These are phyloP conservation scores for Xylariaceae sp. DNA, from an alignment of 2,329 filamentous ascomycete genomes.

Conservation along the genomic window DNA sequence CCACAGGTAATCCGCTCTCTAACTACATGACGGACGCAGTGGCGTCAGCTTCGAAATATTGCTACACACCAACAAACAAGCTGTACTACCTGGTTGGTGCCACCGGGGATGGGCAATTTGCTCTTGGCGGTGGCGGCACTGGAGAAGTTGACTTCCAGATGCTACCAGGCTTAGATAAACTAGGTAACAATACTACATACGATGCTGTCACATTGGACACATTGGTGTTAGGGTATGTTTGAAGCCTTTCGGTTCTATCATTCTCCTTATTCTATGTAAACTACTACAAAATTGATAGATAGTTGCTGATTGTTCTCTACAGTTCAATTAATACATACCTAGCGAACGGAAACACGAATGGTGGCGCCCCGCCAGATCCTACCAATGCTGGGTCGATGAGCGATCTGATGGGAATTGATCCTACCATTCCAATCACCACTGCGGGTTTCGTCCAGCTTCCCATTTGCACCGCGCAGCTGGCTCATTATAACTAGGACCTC, in stretches of 20 bases:
- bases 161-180: conserved; percentile 2
- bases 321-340: conserved; percentile 22
- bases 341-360: conserved; percentile 33
- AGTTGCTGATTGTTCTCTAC: no score
- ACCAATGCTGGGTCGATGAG: conserved; percentile 20
- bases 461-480: conserved; percentile 34
- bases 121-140: conserved; percentile 1
- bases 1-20: conserved; percentile 2
- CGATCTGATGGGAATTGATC: conserved; percentile 25
- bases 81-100: conserved; percentile 4
- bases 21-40: conserved; percentile 2
- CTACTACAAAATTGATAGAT: no score
- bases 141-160: conserved; percentile 2
- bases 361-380: conserved; percentile 19
- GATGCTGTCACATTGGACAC: not conserved
- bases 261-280: conserved; percentile 1
- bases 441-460: conserved; percentile 37
- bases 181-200: not conserved
- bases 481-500: conserved; percentile 30
- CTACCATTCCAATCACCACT: conserved; percentile 34
- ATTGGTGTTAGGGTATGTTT: conserved; percentile 4
- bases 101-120: conserved; percentile 4
- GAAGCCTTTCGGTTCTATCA: no score
- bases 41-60: conserved; percentile 1
- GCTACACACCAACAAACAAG: conserved; percentile 1